Percentiles rank a stretch among this genome's conserved stretches.
Evolutionary conservation across 106 monocot genomes (phyloP).

Genomic region (Acorus calamus): DNA sequence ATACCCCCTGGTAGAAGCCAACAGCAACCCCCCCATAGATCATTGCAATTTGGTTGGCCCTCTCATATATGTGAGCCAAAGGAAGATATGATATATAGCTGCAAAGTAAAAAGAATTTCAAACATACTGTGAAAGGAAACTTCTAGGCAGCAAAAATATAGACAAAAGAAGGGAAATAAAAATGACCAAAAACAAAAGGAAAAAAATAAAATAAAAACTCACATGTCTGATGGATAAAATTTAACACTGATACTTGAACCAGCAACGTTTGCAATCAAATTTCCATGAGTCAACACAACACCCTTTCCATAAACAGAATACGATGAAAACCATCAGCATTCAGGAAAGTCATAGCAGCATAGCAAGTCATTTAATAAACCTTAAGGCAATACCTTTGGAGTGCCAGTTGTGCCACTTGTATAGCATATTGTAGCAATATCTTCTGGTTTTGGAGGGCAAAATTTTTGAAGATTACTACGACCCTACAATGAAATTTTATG

Average conservation of each 20-base stretch:
- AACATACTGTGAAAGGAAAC: too few species aligned
- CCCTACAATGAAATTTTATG: slow-evolving; percentile 35
- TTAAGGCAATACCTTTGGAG: slow-evolving; percentile 69
- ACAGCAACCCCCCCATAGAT: slow-evolving; percentile 59
- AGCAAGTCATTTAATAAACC: not conserved
- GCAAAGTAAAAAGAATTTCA: slow-evolving; percentile 10
- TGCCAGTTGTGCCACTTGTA: slow-evolving; percentile 97
- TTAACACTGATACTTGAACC: slow-evolving; percentile 30
- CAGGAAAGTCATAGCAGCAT: not conserved
- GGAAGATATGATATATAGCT: slow-evolving; percentile 97
- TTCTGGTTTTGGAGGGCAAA: slow-evolving; percentile 79
- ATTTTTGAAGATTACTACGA: slow-evolving; percentile 44
- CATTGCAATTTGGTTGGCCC: slow-evolving; percentile 62
- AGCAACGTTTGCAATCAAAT: slow-evolving; percentile 81
- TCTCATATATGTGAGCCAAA: slow-evolving; percentile 95
- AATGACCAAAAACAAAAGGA: not conserved
- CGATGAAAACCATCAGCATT: not conserved
- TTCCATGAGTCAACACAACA: slow-evolving; percentile 69
- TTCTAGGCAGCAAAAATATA: not conserved
- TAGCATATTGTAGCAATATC: slow-evolving; percentile 96
- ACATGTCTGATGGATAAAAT: slow-evolving; percentile 79
- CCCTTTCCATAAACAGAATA: slow-evolving; percentile 37
- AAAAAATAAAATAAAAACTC: slow-evolving; percentile 30
- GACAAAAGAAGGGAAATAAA: not conserved
- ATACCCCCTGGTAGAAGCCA: slow-evolving; percentile 99